Evolutionary conservation across 2,329 filamentous ascomycete species (phyloP), one percentile per base, ranked within the genome.

Genomic region (Penicillium sp.): DNA sequence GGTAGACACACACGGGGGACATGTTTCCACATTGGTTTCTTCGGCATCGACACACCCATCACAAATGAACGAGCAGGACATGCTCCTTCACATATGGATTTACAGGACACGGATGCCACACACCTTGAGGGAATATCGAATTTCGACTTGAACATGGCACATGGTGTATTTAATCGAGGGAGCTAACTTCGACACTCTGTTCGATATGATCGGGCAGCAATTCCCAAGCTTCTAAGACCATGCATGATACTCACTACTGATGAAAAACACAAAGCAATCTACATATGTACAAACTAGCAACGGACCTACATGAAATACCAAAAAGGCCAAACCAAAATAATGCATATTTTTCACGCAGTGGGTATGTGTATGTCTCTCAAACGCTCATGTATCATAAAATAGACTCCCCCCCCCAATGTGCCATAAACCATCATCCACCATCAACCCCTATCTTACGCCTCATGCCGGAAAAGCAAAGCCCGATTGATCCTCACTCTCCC

Each of bases 121-220:
- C 53, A 59, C 2, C 14, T 58, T 14, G 35, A 51, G 18, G 53
- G 50, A 43, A 57, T 65, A 42, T 65, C 57, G 13, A 68, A 65
- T 16, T 67, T 69, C 32, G 70, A 72, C 55, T 60, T 67, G 31
- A 70, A 66, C 31, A 72, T 69, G 66, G 70, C 64, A 66, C 31
- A 72, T 69, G 66, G 70, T 64, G 9, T 69, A 71, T 63, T 43
- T 73, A 24, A 61, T 73, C 31, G 63, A 71, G 24, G 69, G 66
- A 22, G 67, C 64, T n/a, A 66, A 67, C 40, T 70, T 70, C 46
- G 67, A 72, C 53, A 65, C 63, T 31, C 42, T 72, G 22, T 66
- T 72, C 54, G 69, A 73, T 61, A 55, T 71, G 29, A 66, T 70
- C 37, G 66, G 66, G 11, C 67, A 70, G 54, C 69, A 67, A 50